A percentile compares a stretch with the other conserved stretches of the same genome.
Conservation (phyloP, 176 grass and related monocot species). For the Oryza punctata region DNA sequence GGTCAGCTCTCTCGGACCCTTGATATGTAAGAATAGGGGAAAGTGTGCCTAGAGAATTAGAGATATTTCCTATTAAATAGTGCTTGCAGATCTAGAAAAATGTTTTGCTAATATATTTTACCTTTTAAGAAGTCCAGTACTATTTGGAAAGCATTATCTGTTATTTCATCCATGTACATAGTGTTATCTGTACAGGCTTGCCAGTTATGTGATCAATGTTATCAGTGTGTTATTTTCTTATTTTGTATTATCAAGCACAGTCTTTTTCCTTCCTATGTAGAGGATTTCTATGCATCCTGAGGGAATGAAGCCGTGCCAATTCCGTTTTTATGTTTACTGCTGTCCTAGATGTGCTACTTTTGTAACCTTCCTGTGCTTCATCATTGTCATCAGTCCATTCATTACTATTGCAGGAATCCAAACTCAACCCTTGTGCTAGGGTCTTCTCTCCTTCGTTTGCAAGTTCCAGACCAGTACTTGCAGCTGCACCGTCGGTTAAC, state of each 20-base stretch:
- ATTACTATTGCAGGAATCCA: constrained; percentile 76
- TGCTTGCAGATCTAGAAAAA: constrained; percentile 6
- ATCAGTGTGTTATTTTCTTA: not conserved
- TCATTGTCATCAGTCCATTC: constrained; percentile 25
- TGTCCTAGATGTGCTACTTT: not conserved
- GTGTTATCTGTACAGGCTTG: not conserved
- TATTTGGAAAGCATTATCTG: not conserved
- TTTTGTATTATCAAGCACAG: not conserved
- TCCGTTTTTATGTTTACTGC: constrained; percentile 8
- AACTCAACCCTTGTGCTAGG: constrained; percentile 88
- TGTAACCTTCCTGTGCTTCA: not conserved
- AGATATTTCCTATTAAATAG: not conserved
- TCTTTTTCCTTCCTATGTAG: not conserved
- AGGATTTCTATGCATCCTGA: constrained; percentile 11
- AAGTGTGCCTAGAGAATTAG: not conserved
- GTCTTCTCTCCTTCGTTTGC: constrained; percentile 79
- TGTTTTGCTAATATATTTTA: not conserved
- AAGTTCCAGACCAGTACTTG: constrained; percentile 50
- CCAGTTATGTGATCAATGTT: not conserved
- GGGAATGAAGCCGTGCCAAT: not conserved
- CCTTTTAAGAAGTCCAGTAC: not conserved
- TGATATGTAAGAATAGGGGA: not conserved
- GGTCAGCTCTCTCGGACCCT: constrained; percentile 42
- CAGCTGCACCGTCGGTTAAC: constrained; percentile 52
- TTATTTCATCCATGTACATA: constrained; percentile 21